Evolutionary conservation across 2,329 filamentous ascomycete species (phyloP).

Genomic region (Cladophialophora bantiana): DNA sequence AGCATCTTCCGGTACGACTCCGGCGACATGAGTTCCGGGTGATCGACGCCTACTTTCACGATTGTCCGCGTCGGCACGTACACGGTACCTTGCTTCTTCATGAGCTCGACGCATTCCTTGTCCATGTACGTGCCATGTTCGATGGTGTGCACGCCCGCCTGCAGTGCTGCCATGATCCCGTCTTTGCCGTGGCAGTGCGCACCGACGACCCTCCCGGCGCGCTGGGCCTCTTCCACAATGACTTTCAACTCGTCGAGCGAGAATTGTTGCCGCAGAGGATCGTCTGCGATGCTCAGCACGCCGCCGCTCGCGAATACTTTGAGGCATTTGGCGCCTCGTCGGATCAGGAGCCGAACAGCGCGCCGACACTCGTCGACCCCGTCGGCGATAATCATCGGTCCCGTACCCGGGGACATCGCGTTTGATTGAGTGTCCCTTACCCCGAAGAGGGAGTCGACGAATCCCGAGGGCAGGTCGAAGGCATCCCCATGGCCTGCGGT

Average conservation of each 20-base stretch:
- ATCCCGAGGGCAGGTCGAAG: slow-evolving; percentile 46
- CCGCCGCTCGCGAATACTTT: slow-evolving; percentile 57
- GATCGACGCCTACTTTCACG: slow-evolving; percentile 49
- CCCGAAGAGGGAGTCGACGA: slow-evolving; percentile 35
- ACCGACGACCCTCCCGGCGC: slow-evolving; percentile 51
- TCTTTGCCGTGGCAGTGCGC: slow-evolving; percentile 57
- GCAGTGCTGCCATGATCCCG: slow-evolving; percentile 56
- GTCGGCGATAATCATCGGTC: slow-evolving; percentile 49
- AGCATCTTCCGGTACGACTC: slow-evolving; percentile 50
- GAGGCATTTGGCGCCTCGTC: slow-evolving; percentile 58
- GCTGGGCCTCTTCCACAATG: slow-evolving; percentile 55
- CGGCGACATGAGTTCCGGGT: slow-evolving; percentile 46
- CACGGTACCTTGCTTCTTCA: slow-evolving; percentile 55
- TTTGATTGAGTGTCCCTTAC: slow-evolving; percentile 30
- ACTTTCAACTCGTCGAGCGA: slow-evolving; percentile 53
- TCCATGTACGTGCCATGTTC: slow-evolving; percentile 60
- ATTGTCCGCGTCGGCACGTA: slow-evolving; percentile 56
- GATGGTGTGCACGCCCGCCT: slow-evolving; percentile 55
- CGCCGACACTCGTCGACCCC: slow-evolving; percentile 56
- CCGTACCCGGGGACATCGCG: slow-evolving; percentile 19
- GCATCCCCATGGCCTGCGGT: slow-evolving; percentile 60
- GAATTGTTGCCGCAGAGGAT: slow-evolving; percentile 55
- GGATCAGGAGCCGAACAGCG: slow-evolving; percentile 53
- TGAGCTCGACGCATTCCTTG: slow-evolving; percentile 53
- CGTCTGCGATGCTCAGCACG: slow-evolving; percentile 53